Evolutionary conservation across 208 protist genomes (phyloP).

Genomic region (Wallacemonas sp.): DNA sequence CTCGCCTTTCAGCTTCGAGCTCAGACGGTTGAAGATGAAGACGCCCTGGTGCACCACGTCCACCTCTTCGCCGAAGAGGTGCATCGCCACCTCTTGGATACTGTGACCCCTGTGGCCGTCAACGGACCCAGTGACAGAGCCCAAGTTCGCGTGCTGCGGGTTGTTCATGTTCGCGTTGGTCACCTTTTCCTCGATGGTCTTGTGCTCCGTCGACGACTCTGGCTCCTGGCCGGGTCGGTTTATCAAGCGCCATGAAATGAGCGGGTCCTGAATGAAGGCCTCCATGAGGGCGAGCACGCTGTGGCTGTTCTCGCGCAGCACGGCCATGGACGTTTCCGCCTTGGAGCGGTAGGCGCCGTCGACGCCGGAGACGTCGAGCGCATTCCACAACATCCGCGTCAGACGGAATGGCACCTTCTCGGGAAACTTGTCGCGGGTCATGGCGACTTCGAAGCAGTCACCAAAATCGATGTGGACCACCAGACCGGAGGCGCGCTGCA

Average conservation of each 20-base stretch:
- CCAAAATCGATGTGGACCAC: slow-evolving; percentile 99
- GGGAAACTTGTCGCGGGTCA: slow-evolving; percentile 98
- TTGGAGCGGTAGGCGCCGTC: slow-evolving; percentile 97
- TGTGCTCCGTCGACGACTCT: slow-evolving; percentile 65
- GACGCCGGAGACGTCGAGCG: slow-evolving; percentile 98
- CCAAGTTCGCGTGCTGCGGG: slow-evolving; percentile 12
- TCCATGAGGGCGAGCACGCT: slow-evolving; percentile 99
- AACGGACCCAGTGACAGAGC: slow-evolving; percentile 30
- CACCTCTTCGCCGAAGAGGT: slow-evolving; percentile 62
- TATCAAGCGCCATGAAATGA: slow-evolving; percentile 99
- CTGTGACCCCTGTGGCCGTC: slow-evolving; percentile 15
- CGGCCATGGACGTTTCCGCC: slow-evolving; percentile 97
- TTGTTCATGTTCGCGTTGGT: slow-evolving; percentile 39
- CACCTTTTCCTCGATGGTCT: slow-evolving; percentile 77
- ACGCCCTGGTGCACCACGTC: slow-evolving; percentile 86
- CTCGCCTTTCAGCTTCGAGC: slow-evolving; percentile 81
- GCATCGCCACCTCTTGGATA: slow-evolving; percentile 31
- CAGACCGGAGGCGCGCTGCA: slow-evolving; percentile 95
- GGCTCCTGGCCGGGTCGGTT: slow-evolving; percentile 75
- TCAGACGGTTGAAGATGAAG: slow-evolving; percentile 74
- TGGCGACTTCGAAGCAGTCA: slow-evolving; percentile 99
- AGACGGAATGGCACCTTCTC: slow-evolving; percentile 99
- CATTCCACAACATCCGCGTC: slow-evolving; percentile 99
- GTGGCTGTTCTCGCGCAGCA: slow-evolving; percentile 98
- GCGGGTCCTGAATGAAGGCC: slow-evolving; percentile 99